Percentiles rank a stretch among this genome's conserved stretches.
These are phyloP conservation scores for Hypoxylon perforatum DNA, from an alignment of 495 filamentous ascomycete genomes.

Conservation along the genomic window DNA sequence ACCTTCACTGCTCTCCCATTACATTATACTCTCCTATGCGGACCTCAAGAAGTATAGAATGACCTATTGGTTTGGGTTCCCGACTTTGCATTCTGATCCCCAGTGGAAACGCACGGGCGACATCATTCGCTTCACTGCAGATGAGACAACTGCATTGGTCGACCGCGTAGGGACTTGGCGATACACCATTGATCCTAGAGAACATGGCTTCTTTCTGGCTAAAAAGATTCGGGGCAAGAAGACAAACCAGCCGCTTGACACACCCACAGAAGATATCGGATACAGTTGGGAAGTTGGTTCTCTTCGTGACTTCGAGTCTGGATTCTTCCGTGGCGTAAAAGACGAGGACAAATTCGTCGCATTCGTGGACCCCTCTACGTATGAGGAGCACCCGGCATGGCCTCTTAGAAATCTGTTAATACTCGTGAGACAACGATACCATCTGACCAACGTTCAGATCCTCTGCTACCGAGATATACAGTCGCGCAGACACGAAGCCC, in stretches of 20 bases:
- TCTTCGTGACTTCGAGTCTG: conserved; percentile 80
- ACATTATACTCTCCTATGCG: conserved; percentile 90
- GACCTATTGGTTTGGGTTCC: conserved; percentile 94
- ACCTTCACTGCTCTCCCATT: conserved; percentile 88
- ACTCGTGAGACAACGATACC: conserved; percentile 84
- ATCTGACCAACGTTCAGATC: conserved; percentile 79
- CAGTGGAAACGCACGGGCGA: conserved; percentile 70
- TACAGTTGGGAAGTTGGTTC: conserved; percentile 80
- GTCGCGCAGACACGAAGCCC: conserved; percentile 75
- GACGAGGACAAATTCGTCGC: conserved; percentile 79
- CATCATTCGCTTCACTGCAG: conserved; percentile 64
- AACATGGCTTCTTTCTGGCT: conserved; percentile 94
- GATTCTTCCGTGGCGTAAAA: conserved; percentile 80
- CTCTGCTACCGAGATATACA: conserved; percentile 92
- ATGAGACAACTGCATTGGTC: conserved; percentile 78
- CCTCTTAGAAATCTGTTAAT: conserved; percentile 90
- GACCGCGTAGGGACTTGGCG: conserved; percentile 88
- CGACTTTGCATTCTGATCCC: conserved; percentile 88
- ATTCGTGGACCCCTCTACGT: conserved; percentile 94
- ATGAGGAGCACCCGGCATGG: conserved; percentile 87
- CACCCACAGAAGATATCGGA: conserved; percentile 58
- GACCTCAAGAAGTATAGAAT: conserved; percentile 97
- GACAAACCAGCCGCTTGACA: conserved; percentile 34
- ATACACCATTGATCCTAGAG: conserved; percentile 77
- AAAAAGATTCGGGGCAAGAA: conserved; percentile 66